Evolutionary conservation across 2,329 filamentous ascomycete species (phyloP).

Genomic region (Colletotrichum neosansevieriae): DNA sequence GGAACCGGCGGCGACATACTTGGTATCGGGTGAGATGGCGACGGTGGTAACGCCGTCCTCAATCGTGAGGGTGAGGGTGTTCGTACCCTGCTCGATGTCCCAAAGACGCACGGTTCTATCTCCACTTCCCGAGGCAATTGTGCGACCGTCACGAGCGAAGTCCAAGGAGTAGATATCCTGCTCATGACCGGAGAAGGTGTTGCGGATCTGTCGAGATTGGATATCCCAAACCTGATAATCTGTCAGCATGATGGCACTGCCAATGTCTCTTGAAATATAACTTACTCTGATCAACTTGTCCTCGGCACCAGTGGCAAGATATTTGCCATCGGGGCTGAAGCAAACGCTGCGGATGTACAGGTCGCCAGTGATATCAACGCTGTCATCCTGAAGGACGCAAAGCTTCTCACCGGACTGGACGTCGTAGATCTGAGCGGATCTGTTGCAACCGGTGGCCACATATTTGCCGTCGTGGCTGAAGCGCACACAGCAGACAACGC

Average conservation of each 20-base stretch:
- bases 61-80: slow-evolving; percentile 87
- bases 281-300: slow-evolving; percentile 95
- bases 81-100: slow-evolving; percentile 89
- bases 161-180: slow-evolving; percentile 98
- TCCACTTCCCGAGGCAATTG: slow-evolving; percentile 94
- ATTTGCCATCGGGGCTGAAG: slow-evolving; percentile 96
- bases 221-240: slow-evolving; percentile 90
- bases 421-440: slow-evolving; percentile 99
- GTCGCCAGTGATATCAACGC: slow-evolving; percentile 88
- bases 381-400: slow-evolving; percentile 89
- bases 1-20: slow-evolving; percentile 93
- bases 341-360: slow-evolving; percentile 98
- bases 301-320: slow-evolving; percentile 94
- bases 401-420: slow-evolving; percentile 89
- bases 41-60: slow-evolving; percentile 98
- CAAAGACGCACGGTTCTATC: slow-evolving; percentile 95
- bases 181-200: slow-evolving; percentile 96
- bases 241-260: slow-evolving; percentile 26
- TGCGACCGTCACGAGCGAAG: slow-evolving; percentile 91
- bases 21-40: slow-evolving; percentile 94
- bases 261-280: slow-evolving; percentile 37
- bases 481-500: slow-evolving; percentile 96
- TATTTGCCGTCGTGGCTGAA: slow-evolving; percentile 97
- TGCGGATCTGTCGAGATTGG: slow-evolving; percentile 81
- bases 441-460: slow-evolving; percentile 96